phyloP scores from a whole-genome alignment of 441 rosid species.

The Lepidium campestre region DNA sequence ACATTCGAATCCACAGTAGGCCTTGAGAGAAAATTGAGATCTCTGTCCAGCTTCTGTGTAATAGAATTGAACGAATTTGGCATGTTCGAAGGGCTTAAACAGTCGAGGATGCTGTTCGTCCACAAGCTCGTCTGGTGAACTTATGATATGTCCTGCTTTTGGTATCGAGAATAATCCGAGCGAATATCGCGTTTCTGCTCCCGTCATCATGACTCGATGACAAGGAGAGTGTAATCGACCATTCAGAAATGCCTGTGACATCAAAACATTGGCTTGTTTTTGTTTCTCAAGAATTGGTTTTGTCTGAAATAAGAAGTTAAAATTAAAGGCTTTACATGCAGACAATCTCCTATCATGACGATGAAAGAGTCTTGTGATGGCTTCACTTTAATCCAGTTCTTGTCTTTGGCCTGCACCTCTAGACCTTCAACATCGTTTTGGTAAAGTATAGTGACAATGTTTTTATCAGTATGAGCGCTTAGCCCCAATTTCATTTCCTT shows the following conservation, averaged over 20 bases:
- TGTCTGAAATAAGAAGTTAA: not conserved
- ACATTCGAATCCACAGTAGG: conserved; percentile 43
- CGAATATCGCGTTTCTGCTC: conserved; percentile 48
- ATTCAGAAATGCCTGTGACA: conserved; percentile 55
- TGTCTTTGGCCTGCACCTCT: conserved; percentile 46
- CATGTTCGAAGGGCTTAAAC: conserved; percentile 59
- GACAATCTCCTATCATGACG: conserved; percentile 65
- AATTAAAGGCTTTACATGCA: conserved; percentile 35
- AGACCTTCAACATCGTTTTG: conserved; percentile 69
- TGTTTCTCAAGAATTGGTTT: not conserved
- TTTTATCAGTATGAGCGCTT: conserved; percentile 54
- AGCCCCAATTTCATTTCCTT: conserved; percentile 46
- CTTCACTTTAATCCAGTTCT: conserved; percentile 51
- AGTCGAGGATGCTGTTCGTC: conserved; percentile 56
- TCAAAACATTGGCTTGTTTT: not conserved
- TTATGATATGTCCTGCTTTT: conserved; percentile 39
- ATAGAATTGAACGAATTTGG: conserved; percentile 44
- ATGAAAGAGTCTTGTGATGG: conserved; percentile 54
- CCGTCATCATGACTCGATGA: conserved; percentile 63
- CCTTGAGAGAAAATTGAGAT: conserved; percentile 37
- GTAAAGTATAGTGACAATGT: conserved; percentile 53
- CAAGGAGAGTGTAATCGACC: conserved; percentile 44
- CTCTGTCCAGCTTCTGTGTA: conserved; percentile 48
- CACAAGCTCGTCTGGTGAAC: conserved; percentile 52
- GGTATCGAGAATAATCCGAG: conserved; percentile 58